These are phyloP conservation scores for Hypoxylon rubiginosum DNA, from an alignment of 2,329 filamentous ascomycete genomes.

Conservation along the genomic window DNA sequence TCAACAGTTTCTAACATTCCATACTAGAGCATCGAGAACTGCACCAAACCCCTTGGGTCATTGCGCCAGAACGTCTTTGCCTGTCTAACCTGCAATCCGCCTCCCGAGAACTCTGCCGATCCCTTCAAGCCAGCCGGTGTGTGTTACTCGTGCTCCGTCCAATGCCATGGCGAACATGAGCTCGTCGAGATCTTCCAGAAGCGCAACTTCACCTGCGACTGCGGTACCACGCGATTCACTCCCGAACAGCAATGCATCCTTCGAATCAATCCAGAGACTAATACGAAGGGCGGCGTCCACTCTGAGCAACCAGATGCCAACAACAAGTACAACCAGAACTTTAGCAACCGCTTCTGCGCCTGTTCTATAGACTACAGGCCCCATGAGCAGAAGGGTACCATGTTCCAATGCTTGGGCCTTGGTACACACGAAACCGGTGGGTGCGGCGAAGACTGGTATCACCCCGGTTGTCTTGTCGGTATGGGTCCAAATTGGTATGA, in stretches of 20 bases:
- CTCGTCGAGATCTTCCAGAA: constrained; percentile 97
- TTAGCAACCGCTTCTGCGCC: constrained; percentile 90
- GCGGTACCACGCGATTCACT: constrained; percentile 85
- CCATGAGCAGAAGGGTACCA: constrained; percentile 90
- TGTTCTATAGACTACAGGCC: constrained; percentile 91
- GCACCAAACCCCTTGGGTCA: constrained; percentile 89
- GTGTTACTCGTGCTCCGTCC: constrained; percentile 96
- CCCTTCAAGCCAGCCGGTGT: constrained; percentile 82
- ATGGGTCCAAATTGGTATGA: constrained; percentile 80
- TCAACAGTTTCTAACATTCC: constrained; percentile 34
- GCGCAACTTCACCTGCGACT: constrained; percentile 96
- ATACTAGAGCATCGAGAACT: constrained; percentile 88
- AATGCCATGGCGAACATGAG: constrained; percentile 94
- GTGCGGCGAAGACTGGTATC: constrained; percentile 98
- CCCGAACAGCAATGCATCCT: constrained; percentile 78
- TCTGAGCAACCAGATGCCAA: constrained; percentile 78
- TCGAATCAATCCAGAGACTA: constrained; percentile 78
- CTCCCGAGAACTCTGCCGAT: constrained; percentile 72
- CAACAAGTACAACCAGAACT: constrained; percentile 98
- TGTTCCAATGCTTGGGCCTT: constrained; percentile 96
- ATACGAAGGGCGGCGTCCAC: constrained; percentile 80
- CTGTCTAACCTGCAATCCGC: constrained; percentile 92
- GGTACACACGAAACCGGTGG: constrained; percentile 84
- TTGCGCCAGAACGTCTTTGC: constrained; percentile 91
- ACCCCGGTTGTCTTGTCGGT: constrained; percentile 91